Conservation (phyloP, 306 rosid genomes). For the Astragalus glycyphyllos region DNA sequence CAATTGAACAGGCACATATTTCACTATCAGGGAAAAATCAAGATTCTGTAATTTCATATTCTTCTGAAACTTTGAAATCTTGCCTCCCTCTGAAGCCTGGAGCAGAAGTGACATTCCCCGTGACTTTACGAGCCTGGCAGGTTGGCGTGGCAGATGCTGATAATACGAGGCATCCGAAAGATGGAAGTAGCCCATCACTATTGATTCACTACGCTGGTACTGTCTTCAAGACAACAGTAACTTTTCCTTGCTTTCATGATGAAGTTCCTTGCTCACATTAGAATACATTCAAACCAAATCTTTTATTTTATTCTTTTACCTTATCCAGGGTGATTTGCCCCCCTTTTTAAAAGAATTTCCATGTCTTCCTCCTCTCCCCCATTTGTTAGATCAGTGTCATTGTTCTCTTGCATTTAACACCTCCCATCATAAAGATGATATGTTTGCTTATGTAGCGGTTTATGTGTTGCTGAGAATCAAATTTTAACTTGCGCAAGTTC, state of each 20-base stretch:
- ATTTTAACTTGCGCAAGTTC: background rate
- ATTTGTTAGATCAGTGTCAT: conserved; percentile 3
- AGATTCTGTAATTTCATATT: conserved; percentile 78
- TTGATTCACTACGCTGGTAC: conserved; percentile 94
- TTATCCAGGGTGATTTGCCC: background rate
- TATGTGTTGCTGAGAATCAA: conserved; percentile 22
- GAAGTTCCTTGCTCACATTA: conserved; percentile 25
- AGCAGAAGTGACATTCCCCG: conserved; percentile 88
- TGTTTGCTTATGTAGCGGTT: conserved; percentile 25
- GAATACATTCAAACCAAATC: conserved; percentile 31
- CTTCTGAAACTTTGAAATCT: conserved; percentile 77
- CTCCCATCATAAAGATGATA: conserved; percentile 2
- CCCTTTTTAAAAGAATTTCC: background rate
- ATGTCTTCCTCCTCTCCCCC: background rate
- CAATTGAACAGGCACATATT: conserved; percentile 89
- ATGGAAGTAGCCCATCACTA: conserved; percentile 79
- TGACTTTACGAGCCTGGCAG: conserved; percentile 94
- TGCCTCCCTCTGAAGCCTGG: conserved; percentile 92
- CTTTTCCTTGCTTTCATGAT: conserved; percentile 16
- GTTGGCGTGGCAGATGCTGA: conserved; percentile 69
- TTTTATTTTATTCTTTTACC: conserved; percentile 18
- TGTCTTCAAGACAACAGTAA: conserved; percentile 14
- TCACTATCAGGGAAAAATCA: conserved; percentile 93
- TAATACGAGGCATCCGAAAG: conserved; percentile 67
- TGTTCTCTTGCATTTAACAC: conserved; percentile 37